Base-by-base conservation (phyloP, 1,284 basidiomycete species). In the Apiotrichum porosum region DNA sequence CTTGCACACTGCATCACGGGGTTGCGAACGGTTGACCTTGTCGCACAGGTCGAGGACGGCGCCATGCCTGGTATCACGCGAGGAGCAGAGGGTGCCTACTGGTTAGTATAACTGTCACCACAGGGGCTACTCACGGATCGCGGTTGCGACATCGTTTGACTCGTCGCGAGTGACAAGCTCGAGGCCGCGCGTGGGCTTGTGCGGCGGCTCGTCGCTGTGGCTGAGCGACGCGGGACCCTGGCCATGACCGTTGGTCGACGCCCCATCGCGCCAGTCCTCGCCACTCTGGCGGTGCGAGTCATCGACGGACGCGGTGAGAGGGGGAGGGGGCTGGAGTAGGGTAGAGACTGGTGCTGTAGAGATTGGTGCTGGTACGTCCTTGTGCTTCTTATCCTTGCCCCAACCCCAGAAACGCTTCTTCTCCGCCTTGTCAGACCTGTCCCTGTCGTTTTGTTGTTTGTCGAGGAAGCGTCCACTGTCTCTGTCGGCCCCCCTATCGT, bases 41-140 rank as follows among this genome's bases (percentile, higher is more conserved):
- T 72, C 72, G 51, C 65, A 71, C 9, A 72, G 57, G 18, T 65
- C 66, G 37, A 68, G 60, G 13, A 69, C 67, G 5, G 60, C 51
- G 3, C 59, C 46, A 26, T 65, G 54, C 10, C 65, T 58, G 0
- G 69, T 66, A 30, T 66, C 63, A 6, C 56, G 52, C 12, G 51
- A 46, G 3, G 60, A 41, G 33, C 63, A 65, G 2, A 71, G 57
- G 21, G 59, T 48, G 34, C 60, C 67, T 69, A 30, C 9, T 19
- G 17, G n/a, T n/a, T n/a, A n/a, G n/a, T n/a, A n/a, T n/a, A 14
- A 10, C 3, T 23, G 22, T 46, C 19, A 51, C 39, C 34, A 21
- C 6, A n/a, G 6, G 19, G 26, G 23, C 8, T 30, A 23, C 68
- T 61, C 48, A 70, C 66, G 61, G 30, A 69, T 66, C 30, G 66